A percentile compares a stretch with the other conserved stretches of the same genome.
phyloP scores from a whole-genome alignment of 75 land plant genomes.

The Sequoiadendron giganteum region DNA sequence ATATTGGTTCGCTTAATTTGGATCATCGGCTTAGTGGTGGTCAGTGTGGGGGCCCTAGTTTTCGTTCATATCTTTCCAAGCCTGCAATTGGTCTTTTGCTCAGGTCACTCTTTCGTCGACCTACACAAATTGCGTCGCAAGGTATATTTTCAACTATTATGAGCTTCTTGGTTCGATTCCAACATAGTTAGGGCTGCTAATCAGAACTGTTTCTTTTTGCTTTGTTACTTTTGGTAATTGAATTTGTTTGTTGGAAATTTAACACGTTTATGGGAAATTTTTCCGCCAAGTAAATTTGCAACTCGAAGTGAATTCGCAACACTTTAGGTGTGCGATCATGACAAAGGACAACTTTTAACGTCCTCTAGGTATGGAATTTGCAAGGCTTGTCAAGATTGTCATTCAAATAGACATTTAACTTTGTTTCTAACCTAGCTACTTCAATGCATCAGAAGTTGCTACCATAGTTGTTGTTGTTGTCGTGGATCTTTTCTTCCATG shows the following conservation, averaged over 20 bases:
- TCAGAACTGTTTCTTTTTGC: not conserved
- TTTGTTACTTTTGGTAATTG: not conserved
- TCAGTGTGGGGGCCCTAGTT: not conserved
- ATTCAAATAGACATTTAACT: no score
- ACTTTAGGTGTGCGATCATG: not conserved
- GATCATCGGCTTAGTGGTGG: not conserved
- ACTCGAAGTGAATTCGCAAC: not conserved
- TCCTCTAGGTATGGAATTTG: no score
- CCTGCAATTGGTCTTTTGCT: not conserved
- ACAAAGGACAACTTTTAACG: no score
- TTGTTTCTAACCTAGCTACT: no score
- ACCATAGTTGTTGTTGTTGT: no score
- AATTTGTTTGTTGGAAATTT: not conserved
- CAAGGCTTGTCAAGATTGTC: no score
- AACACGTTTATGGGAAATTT: not conserved
- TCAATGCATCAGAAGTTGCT: no score
- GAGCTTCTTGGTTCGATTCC: not conserved
- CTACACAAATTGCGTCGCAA: not conserved
- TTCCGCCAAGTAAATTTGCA: not conserved
- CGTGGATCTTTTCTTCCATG: no score
- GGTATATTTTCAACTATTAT: not conserved
- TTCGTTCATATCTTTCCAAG: slow-evolving; percentile 1
- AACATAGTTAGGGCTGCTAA: not conserved
- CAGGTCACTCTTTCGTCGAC: not conserved
- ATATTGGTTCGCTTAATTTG: not conserved